These are phyloP conservation scores for Brettanomyces sp. DNA, from an alignment of 805 yeast species.

Conservation along the genomic window DNA sequence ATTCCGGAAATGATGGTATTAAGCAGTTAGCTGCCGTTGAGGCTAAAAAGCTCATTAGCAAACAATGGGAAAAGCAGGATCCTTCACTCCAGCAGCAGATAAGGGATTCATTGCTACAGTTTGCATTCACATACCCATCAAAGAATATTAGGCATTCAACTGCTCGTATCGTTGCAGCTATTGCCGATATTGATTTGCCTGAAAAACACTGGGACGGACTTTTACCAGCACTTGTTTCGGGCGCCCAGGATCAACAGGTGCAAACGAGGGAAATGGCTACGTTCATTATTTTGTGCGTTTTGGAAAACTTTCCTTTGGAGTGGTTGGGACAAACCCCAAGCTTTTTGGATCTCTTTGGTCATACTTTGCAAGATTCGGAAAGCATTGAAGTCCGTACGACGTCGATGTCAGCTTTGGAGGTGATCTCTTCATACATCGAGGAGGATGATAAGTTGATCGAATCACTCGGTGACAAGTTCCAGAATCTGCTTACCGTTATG, in stretches of 20 bases:
- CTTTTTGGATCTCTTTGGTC: slow-evolving; percentile 61
- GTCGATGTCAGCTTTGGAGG: slow-evolving; percentile 72
- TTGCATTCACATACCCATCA: slow-evolving; percentile 56
- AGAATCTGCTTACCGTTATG: slow-evolving; percentile 65
- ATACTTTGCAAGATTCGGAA: slow-evolving; percentile 51
- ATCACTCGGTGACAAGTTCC: slow-evolving; percentile 39
- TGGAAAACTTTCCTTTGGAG: slow-evolving; percentile 60
- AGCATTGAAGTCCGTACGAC: slow-evolving; percentile 73
- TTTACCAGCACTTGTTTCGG: slow-evolving; percentile 59
- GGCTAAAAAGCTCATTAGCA: slow-evolving; percentile 71
- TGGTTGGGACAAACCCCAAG: slow-evolving; percentile 52
- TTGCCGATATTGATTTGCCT: slow-evolving; percentile 69
- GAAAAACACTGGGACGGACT: slow-evolving; percentile 64
- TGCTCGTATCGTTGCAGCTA: slow-evolving; percentile 82
- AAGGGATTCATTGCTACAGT: slow-evolving; percentile 56
- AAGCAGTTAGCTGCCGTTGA: slow-evolving; percentile 96
- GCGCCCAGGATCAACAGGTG: slow-evolving; percentile 40
- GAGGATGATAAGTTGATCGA: slow-evolving; percentile 40
- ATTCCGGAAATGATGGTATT: slow-evolving; percentile 57
- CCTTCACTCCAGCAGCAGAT: slow-evolving; percentile 47
- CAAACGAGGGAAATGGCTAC: slow-evolving; percentile 76
- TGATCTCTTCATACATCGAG: slow-evolving; percentile 59
- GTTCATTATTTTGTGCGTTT: slow-evolving; percentile 64
- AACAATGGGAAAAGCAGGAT: slow-evolving; percentile 57
- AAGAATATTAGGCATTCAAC: slow-evolving; percentile 74